Evolutionary conservation across 2,329 filamentous ascomycete species (phyloP).

Genomic region (Alternaria triticina): DNA sequence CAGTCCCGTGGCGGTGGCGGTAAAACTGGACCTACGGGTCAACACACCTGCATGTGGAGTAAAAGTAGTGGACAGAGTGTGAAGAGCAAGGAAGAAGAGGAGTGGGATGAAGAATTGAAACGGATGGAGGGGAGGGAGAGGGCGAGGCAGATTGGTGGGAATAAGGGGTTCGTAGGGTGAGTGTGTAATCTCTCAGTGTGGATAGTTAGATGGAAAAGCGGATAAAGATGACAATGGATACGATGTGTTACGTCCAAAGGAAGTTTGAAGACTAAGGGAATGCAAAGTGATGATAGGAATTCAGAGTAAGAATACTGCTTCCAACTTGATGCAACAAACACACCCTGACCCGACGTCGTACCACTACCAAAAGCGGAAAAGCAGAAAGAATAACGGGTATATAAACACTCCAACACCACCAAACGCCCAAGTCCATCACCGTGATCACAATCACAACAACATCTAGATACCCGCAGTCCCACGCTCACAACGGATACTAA

Average conservation of each 20-base stretch:
- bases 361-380: no score
- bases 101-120: slow-evolving; percentile 14
- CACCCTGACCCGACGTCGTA: no score
- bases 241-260: no score
- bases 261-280: no score
- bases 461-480: not conserved
- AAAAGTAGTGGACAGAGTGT: not conserved
- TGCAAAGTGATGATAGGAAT: not conserved
- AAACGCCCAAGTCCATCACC: not conserved
- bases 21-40: not conserved
- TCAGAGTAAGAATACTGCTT: not conserved
- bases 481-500: not conserved
- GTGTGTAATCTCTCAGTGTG: no score
- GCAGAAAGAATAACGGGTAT: not conserved
- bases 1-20: not conserved
- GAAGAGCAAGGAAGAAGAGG: slow-evolving; percentile 4
- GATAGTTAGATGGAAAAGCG: not conserved
- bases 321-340: not conserved
- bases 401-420: not conserved
- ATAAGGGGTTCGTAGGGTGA: no score
- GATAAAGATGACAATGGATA: no score
- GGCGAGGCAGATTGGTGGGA: slow-evolving; percentile 3
- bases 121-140: slow-evolving; percentile 17
- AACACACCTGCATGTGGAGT: not conserved
- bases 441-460: not conserved